Conservation (phyloP, 129 eudicot species). For the Apium graveolens region DNA sequence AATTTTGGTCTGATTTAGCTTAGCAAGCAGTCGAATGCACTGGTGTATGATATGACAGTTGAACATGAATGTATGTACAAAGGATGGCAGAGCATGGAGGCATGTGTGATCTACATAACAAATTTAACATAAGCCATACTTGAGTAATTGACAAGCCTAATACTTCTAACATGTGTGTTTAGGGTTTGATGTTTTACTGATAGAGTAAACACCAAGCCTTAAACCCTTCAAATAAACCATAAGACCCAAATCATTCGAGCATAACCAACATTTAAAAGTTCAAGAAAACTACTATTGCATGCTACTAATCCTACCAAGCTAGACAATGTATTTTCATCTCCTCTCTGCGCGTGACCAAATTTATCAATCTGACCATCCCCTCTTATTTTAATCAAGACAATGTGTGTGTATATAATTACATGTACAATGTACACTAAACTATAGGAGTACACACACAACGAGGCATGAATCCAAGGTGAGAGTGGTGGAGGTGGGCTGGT, state of each 20-base stretch:
- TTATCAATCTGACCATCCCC: background rate
- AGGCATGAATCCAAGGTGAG: slow-evolving; percentile 22
- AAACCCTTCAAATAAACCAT: slow-evolving; percentile 11
- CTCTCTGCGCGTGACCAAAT: slow-evolving; percentile 25
- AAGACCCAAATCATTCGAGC: too few species aligned
- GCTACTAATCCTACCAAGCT: too few species aligned
- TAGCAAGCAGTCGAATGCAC: too few species aligned
- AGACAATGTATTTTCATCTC: too few species aligned
- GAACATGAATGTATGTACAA: background rate
- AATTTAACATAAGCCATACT: too few species aligned
- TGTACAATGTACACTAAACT: background rate
- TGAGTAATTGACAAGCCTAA: background rate
- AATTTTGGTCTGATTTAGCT: too few species aligned
- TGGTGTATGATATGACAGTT: background rate
- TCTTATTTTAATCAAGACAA: background rate
- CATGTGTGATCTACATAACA: too few species aligned
- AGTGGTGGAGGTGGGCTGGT: slow-evolving; percentile 18
- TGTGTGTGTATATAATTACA: background rate
- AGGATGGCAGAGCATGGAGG: too few species aligned
- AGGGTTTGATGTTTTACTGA: too few species aligned
- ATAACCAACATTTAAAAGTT: background rate
- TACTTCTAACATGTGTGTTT: slow-evolving; percentile 19
- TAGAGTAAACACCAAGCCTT: slow-evolving; percentile 31
- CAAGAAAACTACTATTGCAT: background rate
- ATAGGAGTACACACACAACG: background rate